Conservation (phyloP, 1,139 yeast genomes). For the Pichia sp. region DNA sequence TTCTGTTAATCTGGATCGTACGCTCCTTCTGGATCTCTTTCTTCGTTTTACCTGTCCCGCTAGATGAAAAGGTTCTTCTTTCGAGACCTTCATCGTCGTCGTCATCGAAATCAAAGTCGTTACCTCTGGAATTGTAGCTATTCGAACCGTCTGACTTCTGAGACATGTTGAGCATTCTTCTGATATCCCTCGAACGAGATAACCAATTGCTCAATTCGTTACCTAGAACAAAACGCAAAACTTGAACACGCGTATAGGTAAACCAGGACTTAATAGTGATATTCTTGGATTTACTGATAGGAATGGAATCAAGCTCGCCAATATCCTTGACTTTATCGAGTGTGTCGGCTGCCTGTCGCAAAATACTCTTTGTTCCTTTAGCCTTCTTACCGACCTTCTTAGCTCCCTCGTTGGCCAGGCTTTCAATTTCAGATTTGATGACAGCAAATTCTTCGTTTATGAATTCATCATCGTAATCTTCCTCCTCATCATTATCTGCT, state of each 20-base stretch:
- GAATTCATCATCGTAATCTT: conserved; percentile 27
- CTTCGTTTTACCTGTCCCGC: conserved; percentile 1
- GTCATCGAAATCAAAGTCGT: conserved; percentile 3
- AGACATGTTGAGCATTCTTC: conserved; percentile 13
- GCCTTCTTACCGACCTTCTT: conserved; percentile 56
- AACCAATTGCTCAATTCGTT: conserved; percentile 56
- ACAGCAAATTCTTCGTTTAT: conserved; percentile 28
- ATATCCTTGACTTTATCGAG: conserved; percentile 25
- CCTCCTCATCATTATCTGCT: conserved; percentile 15
- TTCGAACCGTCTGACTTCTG: conserved; percentile 1
- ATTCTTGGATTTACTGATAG: conserved; percentile 46
- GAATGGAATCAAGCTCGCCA: conserved; percentile 24
- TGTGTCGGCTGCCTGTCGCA: conserved; percentile 53
- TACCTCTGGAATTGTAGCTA: neutral
- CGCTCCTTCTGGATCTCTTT: conserved; percentile 6
- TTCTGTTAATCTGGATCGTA: conserved; percentile 1
- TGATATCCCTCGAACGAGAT: conserved; percentile 11
- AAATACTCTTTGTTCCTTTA: conserved; percentile 54
- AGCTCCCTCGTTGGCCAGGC: conserved; percentile 45
- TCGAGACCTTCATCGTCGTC: neutral
- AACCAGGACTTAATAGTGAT: conserved; percentile 64
- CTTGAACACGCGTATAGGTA: conserved; percentile 52
- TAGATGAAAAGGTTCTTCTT: neutral
- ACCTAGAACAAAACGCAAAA: conserved; percentile 66
- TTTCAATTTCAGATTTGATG: conserved; percentile 38